Base-by-base conservation (phyloP, 768 basidiomycete species). In the Clitopilus passeckerianus region DNA sequence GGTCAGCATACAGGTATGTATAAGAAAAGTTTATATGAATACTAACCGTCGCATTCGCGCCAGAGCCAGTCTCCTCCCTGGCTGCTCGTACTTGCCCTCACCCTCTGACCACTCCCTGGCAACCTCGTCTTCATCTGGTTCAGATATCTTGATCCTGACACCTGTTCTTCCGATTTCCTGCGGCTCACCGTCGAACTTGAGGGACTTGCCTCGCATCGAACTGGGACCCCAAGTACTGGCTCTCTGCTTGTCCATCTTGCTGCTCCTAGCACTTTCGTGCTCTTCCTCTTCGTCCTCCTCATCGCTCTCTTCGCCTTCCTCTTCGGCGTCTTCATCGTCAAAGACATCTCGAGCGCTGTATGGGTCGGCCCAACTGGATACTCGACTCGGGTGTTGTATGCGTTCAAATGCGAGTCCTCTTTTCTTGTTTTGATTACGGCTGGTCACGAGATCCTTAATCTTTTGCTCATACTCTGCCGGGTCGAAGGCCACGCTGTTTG, bases 301-400 rank as follows among this genome's bases (percentile, higher is more conserved):
- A 27, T 66, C 62, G 18, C 63, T 57, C 58, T 64, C 63, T 44
- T 65, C 63, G 14, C 43, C 60, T 18, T 64, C 61, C 43, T 65
- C 70, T 18, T 73, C 74, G 20, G 67, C 67, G 14, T 66, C 71
- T 37, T 67, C 61, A 1, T 67, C 70, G 34, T 74, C 76, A 30
- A 71, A 27, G 4, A 70, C 61, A 27, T 71, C 74, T 53, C 74
- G 71, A 23, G 77, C 78, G 57, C 75, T 81, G 52, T 78, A 62
- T 1, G 83, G 77, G 62, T 83, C 84, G 4, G 82, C 78, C 85
- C 83, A 84, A 64, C 80, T 84, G 22, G 81, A 76, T 41, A 82
- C 71, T 9, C 81, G 75, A 30, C 67, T 77, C 64, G 76, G 77
- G 2, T 61, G 46, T 22, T 50, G 61, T n/a, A 71, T 54, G 0